Conservation (phyloP, 1,284 basidiomycete species). For the Ceratobasidium sp. region DNA sequence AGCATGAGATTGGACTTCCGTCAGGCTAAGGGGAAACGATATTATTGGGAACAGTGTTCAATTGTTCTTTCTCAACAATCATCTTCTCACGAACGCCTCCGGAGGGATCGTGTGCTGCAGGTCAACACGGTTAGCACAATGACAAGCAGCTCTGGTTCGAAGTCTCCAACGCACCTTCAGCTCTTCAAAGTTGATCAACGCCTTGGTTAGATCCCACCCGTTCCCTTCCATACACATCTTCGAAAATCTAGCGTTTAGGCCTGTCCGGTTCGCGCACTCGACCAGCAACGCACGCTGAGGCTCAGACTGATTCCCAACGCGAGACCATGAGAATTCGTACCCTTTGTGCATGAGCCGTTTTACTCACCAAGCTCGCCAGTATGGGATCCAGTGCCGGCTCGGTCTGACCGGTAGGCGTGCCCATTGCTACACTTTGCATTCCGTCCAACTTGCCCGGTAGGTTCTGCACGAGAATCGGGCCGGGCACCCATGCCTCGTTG, state of each 20-base stretch:
- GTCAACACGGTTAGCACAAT: neutral
- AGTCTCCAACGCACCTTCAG: slow-evolving; percentile 58
- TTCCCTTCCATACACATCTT: slow-evolving; percentile 85
- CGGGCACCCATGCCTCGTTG: slow-evolving; percentile 79
- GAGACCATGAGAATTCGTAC: neutral
- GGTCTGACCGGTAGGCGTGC: neutral
- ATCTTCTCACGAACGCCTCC: slow-evolving; percentile 50
- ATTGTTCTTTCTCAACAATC: slow-evolving; percentile 9
- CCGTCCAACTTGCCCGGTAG: neutral
- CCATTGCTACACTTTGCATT: slow-evolving; percentile 28
- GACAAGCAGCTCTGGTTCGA: slow-evolving; percentile 8
- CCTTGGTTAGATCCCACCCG: slow-evolving; percentile 80
- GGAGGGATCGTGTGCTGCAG: slow-evolving; percentile 51
- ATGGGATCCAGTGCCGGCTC: slow-evolving; percentile 43
- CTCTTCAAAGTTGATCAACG: slow-evolving; percentile 82
- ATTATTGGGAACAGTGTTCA: neutral
- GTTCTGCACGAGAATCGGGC: slow-evolving; percentile 65
- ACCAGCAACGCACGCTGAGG: slow-evolving; percentile 73
- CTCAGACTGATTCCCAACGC: slow-evolving; percentile 57
- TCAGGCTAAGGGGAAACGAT: neutral
- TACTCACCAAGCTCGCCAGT: slow-evolving; percentile 45
- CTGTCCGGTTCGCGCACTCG: slow-evolving; percentile 74
- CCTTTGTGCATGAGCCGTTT: neutral
- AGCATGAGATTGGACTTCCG: neutral
- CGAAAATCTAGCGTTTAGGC: slow-evolving; percentile 78